A percentile compares a stretch with the other conserved stretches of the same genome.
These are phyloP conservation scores for Starmerella geochares DNA, from an alignment of 805 yeast species.

Conservation along the genomic window DNA sequence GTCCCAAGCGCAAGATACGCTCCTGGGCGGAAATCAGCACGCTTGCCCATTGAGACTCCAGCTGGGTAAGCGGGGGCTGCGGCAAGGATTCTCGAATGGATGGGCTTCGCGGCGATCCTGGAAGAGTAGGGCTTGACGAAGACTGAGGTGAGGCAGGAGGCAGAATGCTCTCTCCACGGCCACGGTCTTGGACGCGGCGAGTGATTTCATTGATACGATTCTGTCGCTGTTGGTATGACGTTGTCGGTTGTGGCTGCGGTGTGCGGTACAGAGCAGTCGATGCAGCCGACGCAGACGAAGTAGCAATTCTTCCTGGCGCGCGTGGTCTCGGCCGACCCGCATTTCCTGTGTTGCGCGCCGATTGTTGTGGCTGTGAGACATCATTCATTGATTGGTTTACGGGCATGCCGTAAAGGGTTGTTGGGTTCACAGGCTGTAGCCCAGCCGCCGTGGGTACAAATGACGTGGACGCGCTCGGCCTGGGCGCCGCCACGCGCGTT, in stretches of 20 bases:
- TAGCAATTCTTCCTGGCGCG: background rate
- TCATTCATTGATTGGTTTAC: background rate
- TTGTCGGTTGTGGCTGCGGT: constrained; percentile 13
- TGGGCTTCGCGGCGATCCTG: constrained; percentile 5
- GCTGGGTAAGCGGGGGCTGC: constrained; percentile 35
- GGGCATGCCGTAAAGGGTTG: constrained; percentile 24
- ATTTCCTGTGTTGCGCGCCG: background rate
- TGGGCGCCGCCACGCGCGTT: background rate
- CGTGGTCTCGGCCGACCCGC: background rate
- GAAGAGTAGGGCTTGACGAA: background rate
- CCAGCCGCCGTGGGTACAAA: constrained; percentile 24
- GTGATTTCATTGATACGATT: constrained; percentile 23
- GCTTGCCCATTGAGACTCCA: constrained; percentile 42
- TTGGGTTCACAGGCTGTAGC: constrained; percentile 22
- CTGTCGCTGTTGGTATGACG: constrained; percentile 25
- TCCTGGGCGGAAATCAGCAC: constrained; percentile 39
- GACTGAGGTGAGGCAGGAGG: background rate
- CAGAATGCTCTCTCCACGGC: constrained; percentile 8
- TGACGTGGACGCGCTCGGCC: background rate
- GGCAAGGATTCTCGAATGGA: constrained; percentile 15
- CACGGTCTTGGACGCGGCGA: constrained; percentile 22
- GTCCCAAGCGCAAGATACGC: constrained; percentile 39
- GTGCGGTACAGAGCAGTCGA: constrained; percentile 15
- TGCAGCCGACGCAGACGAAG: constrained; percentile 15
- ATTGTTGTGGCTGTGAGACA: background rate